phyloP scores from a whole-genome alignment of 257 asterid genomes.

The Petunia axillaris region DNA sequence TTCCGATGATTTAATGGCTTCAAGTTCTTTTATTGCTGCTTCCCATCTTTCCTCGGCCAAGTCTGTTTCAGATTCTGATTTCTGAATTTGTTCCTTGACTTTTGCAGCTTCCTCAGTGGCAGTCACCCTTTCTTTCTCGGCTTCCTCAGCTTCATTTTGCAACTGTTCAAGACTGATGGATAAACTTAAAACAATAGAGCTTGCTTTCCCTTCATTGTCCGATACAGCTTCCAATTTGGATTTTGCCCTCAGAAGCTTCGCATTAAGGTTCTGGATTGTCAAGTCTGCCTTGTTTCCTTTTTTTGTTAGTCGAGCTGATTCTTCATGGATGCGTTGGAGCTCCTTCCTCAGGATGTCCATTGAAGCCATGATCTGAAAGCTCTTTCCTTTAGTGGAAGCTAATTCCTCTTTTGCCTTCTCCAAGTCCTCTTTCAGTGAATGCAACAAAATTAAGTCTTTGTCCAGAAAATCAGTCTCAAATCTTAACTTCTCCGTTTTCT shows the following conservation, averaged over 20 bases:
- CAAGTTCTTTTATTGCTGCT: constrained; percentile 61
- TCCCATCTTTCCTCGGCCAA: constrained; percentile 61
- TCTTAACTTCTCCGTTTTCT: constrained; percentile 19
- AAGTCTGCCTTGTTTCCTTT: constrained; percentile 58
- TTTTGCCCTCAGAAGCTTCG: constrained; percentile 71
- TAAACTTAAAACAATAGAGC: constrained; percentile 53
- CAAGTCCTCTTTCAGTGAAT: constrained; percentile 51
- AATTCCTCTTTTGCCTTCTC: constrained; percentile 57
- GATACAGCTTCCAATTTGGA: constrained; percentile 65
- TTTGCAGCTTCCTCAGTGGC: constrained; percentile 53
- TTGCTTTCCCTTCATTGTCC: constrained; percentile 60
- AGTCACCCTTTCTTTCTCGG: constrained; percentile 46
- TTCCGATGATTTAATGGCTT: constrained; percentile 67
- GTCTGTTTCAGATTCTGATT: constrained; percentile 56
- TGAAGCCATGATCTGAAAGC: constrained; percentile 79
- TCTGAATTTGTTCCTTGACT: constrained; percentile 54
- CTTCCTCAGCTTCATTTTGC: constrained; percentile 54
- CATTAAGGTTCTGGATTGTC: constrained; percentile 59
- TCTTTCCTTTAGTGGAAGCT: constrained; percentile 49
- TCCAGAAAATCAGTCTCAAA: constrained; percentile 26
- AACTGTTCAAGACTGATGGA: constrained; percentile 56
- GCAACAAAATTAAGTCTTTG: constrained; percentile 33
- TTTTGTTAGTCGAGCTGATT: constrained; percentile 51
- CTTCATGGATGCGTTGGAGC: constrained; percentile 54
- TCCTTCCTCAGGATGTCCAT: constrained; percentile 71